Percentiles rank a stretch among this genome's conserved stretches.
Evolutionary conservation across 2,329 filamentous ascomycete species (phyloP).

Genomic region (Trichoderma sp.): DNA sequence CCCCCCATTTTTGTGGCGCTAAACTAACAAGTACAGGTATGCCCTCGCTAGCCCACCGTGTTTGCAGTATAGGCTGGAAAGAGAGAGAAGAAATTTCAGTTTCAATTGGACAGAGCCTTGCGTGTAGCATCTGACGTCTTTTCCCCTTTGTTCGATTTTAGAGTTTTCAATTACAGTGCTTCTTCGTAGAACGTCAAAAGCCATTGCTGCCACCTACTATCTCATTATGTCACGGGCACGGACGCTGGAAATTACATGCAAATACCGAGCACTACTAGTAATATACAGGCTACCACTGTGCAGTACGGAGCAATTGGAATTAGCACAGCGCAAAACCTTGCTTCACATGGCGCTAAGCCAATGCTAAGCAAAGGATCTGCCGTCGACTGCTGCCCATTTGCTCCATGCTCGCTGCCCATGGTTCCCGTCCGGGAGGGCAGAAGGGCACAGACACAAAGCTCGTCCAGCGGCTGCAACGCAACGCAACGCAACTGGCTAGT

Average conservation of each 20-base stretch:
- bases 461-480: background rate
- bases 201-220: background rate
- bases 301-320: background rate
- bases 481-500: background rate
- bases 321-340: no score
- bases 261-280: background rate
- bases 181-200: background rate
- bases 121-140: background rate
- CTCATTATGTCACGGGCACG: background rate
- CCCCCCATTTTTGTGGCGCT: slow-evolving; percentile 7
- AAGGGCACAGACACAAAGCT: background rate
- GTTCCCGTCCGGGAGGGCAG: background rate
- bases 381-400: background rate
- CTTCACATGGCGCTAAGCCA: background rate
- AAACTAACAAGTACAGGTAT: background rate
- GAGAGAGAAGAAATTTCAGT: background rate
- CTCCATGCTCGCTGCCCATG: background rate
- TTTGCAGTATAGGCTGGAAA: background rate
- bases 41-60: background rate
- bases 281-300: background rate
- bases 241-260: background rate
- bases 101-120: background rate
- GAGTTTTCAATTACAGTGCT: background rate
- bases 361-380: background rate
- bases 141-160: background rate